Base-by-base conservation (phyloP, 2,329 filamentous ascomycete genomes). In the Alternaria angustiovoidea region DNA sequence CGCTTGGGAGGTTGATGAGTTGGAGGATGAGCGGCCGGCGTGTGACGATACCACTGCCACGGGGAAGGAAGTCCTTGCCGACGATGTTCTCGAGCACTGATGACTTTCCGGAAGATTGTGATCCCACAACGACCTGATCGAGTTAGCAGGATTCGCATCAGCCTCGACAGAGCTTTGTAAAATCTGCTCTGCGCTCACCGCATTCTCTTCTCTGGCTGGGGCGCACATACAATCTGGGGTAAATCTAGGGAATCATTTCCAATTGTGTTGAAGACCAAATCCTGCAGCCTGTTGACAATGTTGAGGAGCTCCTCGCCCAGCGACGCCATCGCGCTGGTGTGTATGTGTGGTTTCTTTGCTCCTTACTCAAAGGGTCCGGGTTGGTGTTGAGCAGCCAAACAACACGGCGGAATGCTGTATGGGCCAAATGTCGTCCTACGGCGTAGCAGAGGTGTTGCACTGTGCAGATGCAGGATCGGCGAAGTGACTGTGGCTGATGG, bases 81-180 rank as follows among this genome's bases (percentile, higher is more conserved):
- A 99, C 95, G 71, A 99, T 97, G 81, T 99, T 99, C 83, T 99
- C 95, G 66, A 99, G 89, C 26, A 99, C 95, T 7, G 95, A 98
- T 16, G 94, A 98, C 84, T 99, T 99, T 76, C 95, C 95, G 57
- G 95, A 96, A 11, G 95, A 98, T 82, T 99, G 95, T 62, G 95
- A 99, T 66, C 95, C 95, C 72, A 99, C 95, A 62, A 99, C 95
- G 67, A 99, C 94, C 94, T 98, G 47, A n/a, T 22, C 26, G 20
- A 47, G 64, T 72, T 51, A 74, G 67, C 54, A 64, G 6, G 41
- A 26, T 42, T 32, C 30, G n/a, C 24, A 44, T 22, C 51, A 7
- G n/a, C 36, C 39, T 30, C 41, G 28, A 22, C 42, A 36, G 54
- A 49, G 61, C 51, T 22, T 24, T 32, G 38, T 44, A 46, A 48